Base-by-base conservation (phyloP, 768 basidiomycete species). In the Pholiota microspora region DNA sequence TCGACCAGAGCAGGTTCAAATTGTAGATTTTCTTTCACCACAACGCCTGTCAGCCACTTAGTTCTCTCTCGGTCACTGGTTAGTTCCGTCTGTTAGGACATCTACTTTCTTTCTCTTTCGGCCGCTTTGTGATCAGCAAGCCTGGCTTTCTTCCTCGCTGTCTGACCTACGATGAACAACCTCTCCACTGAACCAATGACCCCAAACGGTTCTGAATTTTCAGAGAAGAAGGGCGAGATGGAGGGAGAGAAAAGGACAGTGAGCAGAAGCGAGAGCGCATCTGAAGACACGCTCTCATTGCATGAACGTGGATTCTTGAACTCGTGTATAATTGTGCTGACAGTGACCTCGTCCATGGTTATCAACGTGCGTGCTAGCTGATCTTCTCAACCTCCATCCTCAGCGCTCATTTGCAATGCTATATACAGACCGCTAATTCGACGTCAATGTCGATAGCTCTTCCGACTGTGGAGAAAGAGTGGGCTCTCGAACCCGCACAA, bases 371-470 rank as follows among this genome's bases (percentile, higher is more conserved):
- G 59, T 53, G n/a, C n/a, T n/a, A 1, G 21, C 21, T 38, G 36
- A 21, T 38, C 12, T 49, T 31, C 10, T 42, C 36, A 23, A 10
- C 9, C 21, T 35, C 45, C 16, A 21, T 32, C 34, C 13, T 34
- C 15, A 32, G 15, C 7, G 5, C 2, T 23, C 7, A 12, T 24
- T 28, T 7, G 16, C n/a, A 36, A 10, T 23, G 24, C 7, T 12
- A 10, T 42, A 16, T 55, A 4, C 58, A 79, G 78, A 67, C 60
- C 25, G 71, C 72, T 13, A 77, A 77, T 57, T 69, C 67, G 35
- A 82, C 81, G 2, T 68, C 81, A 0, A 72, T 81, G 0, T 66
- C 80, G 0, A 81, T 85, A 36, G 69, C 81, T 1, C 67, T 86
- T 1, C 78, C 84, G 2, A 72, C 74, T 0, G 82, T 86, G n/a